Percentiles rank a stretch among this genome's conserved stretches.
Conservation (phyloP, 768 basidiomycete genomes). For the Leccinum pellstonianum region DNA sequence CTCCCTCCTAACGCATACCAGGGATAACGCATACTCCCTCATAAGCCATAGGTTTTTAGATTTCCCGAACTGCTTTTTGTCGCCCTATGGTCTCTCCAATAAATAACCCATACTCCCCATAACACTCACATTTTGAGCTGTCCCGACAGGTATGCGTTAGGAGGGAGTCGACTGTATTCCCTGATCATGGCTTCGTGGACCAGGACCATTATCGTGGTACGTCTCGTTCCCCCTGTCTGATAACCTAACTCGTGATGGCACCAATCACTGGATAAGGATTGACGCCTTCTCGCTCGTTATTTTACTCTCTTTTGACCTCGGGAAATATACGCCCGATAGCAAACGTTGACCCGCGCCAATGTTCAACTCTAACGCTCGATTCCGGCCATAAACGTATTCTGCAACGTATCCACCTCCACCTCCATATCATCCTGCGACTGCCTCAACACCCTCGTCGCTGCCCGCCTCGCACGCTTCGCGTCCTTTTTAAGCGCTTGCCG, state of each 20-base stretch:
- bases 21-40: too few species aligned
- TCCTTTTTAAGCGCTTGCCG: slow-evolving; percentile 61
- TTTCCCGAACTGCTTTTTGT: too few species aligned
- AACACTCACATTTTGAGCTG: too few species aligned
- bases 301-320: not conserved
- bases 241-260: not conserved
- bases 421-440: slow-evolving; percentile 33
- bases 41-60: too few species aligned
- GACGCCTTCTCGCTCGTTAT: slow-evolving; percentile 17
- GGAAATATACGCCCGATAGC: not conserved
- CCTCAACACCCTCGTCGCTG: slow-evolving; percentile 33
- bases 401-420: slow-evolving; percentile 19
- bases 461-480: slow-evolving; percentile 60
- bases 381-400: slow-evolving; percentile 27
- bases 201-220: too few species aligned
- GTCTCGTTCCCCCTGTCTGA: not conserved
- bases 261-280: slow-evolving; percentile 4
- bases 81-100: too few species aligned
- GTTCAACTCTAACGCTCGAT: slow-evolving; percentile 16
- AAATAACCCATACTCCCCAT: too few species aligned
- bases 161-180: too few species aligned
- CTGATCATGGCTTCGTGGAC: slow-evolving; percentile 14
- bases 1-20: too few species aligned
- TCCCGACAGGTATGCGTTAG: too few species aligned
- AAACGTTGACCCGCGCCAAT: not conserved